Base-by-base conservation (phyloP, 2,329 filamentous ascomycete species). In the Harringtonia lauricola region DNA sequence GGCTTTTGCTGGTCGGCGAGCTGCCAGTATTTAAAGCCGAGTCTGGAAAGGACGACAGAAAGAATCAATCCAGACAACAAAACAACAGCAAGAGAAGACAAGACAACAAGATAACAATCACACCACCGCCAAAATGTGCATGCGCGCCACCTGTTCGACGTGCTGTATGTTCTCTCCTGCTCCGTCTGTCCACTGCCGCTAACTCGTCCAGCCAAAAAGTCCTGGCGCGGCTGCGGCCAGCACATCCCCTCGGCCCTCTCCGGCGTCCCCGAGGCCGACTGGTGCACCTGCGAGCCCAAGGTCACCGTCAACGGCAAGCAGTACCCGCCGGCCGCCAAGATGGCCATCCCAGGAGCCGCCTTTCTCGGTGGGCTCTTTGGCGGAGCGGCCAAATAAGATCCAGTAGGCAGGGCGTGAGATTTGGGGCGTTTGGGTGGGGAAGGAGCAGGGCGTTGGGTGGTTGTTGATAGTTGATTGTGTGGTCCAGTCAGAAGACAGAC, bases 181-280 rank as follows among this genome's bases (percentile, higher is more conserved):
- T 39, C 45, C 52, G 19, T 38, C 8, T 15, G 24, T 19, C 12
- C 9, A 29, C 5, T 15, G 19, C 17, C 17, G 22, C 44, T 41
- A 31, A 36, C 37, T 21, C 21, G 37, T 18, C 30, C 45, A 72
- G 69, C 64, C 24, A 71, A 68, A 55, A 62, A 65, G 51, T 55
- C 67, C 22, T 72, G 69, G 69, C 64, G 67, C 47, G 69, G 69
- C 48, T 72, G 68, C 57, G 68, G 69, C 40, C 59, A 49, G 44
- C 69, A 72, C 52, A 63, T 72, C 46, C 59, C 65, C 9, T 54
- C 60, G 14, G 68, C 67, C n/a, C 61, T 72, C 36, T 50, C 57
- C 28, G 59, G 62, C 44, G 57, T 71, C 4, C 58, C 66, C 26
- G 62, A 71, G 54, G 57, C 62, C 13, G 54, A 70, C 36, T 69